Evolutionary conservation across 2,329 filamentous ascomycete genomes (phyloP).

Genomic region (Teratosphaeria gauchensis): DNA sequence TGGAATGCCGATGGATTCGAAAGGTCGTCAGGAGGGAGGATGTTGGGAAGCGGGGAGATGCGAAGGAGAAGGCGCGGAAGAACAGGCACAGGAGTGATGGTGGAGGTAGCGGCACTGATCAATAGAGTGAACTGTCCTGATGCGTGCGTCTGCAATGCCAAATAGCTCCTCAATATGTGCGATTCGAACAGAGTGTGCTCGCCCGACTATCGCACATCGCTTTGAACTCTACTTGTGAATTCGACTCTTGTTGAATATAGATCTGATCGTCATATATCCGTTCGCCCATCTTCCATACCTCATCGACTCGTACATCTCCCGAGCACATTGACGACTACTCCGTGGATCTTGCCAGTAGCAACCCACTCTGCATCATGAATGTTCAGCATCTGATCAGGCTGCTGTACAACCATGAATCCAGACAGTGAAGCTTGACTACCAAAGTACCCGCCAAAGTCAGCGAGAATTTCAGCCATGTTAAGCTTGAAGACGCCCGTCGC

Average conservation of each 20-base stretch:
- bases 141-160: too few species aligned
- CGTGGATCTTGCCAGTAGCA: neutral
- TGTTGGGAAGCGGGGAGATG: too few species aligned
- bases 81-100: too few species aligned
- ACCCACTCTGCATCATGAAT: neutral
- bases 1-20: too few species aligned
- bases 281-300: neutral
- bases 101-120: too few species aligned
- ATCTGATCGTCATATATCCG: neutral
- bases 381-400: neutral
- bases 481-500: neutral
- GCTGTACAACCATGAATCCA: neutral
- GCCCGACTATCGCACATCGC: too few species aligned
- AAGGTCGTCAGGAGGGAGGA: too few species aligned
- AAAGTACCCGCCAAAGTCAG: neutral
- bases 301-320: neutral
- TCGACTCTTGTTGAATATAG: neutral
- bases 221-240: neutral
- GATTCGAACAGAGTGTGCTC: too few species aligned
- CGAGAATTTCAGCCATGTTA: neutral
- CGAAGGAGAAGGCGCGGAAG: too few species aligned
- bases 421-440: neutral
- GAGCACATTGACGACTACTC: neutral
- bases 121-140: too few species aligned
- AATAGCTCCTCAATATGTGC: too few species aligned